Percentiles rank a stretch among this genome's conserved stretches.
These are phyloP conservation scores for Vaccinium vitisidaea DNA, from an alignment of 148 eudicot species.

Conservation along the genomic window DNA sequence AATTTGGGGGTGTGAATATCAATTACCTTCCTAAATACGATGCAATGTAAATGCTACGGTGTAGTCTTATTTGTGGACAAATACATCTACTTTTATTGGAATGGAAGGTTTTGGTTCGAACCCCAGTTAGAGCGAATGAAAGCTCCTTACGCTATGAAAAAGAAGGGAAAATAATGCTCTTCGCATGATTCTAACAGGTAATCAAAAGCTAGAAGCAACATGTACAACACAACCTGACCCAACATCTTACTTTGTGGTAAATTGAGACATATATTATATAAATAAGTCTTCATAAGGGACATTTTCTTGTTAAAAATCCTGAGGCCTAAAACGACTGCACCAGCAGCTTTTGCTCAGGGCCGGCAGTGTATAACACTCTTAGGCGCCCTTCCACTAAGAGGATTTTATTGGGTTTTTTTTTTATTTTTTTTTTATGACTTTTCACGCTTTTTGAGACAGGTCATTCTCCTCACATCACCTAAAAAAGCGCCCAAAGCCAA, in stretches of 20 bases:
- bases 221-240: neutral
- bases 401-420: too few species aligned
- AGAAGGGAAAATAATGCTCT: neutral
- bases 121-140: neutral
- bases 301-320: neutral
- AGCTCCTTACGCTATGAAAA: neutral
- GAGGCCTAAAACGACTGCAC: neutral
- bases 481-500: too few species aligned
- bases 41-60: neutral
- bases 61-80: neutral
- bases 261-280: too few species aligned
- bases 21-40: too few species aligned
- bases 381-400: too few species aligned
- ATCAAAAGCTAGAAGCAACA: neutral
- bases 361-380: neutral
- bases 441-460: too few species aligned
- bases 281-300: neutral
- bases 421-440: too few species aligned
- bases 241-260: too few species aligned
- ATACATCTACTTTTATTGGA: neutral
- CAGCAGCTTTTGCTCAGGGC: neutral
- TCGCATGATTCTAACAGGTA: neutral
- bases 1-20: too few species aligned
- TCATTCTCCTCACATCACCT: too few species aligned
- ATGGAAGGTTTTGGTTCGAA: neutral